Conservation (phyloP, 23 red algal genomes). For the Gracilaria caudata region DNA sequence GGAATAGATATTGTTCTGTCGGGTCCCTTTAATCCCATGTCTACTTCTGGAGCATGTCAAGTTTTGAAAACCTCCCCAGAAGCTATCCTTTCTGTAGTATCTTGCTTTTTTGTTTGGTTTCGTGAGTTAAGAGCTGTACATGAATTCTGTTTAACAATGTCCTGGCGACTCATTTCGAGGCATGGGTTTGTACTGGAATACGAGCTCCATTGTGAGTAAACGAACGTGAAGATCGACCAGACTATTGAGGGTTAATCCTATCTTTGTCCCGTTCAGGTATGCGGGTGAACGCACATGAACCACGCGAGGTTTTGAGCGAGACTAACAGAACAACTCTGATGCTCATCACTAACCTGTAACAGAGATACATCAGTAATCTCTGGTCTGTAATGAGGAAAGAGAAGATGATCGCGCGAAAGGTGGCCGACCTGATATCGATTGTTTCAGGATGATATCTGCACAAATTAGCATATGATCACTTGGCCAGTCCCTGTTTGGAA, state of each 20-base stretch:
- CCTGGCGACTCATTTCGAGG: not conserved
- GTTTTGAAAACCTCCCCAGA: not conserved
- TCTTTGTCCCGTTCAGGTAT: not conserved
- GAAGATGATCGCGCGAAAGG: slow-evolving; percentile 14
- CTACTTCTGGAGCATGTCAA: not conserved
- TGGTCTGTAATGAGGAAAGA: not conserved
- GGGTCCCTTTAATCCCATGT: not conserved
- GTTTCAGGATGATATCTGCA: not conserved
- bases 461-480: slow-evolving; percentile 44
- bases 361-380: not conserved
- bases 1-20: slow-evolving; percentile 15
- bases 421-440: not conserved
- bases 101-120: not conserved
- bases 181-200: not conserved
- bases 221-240: not conserved
- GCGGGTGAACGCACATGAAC: not conserved
- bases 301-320: not conserved
- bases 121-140: not conserved
- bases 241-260: not conserved
- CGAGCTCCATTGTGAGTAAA: not conserved
- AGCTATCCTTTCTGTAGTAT: not conserved
- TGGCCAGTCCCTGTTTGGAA: slow-evolving; percentile 43
- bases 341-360: not conserved
- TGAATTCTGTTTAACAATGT: not conserved
- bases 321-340: not conserved